phyloP scores from a whole-genome alignment of 2,329 filamentous ascomycete species.

The Xylaria sp. region DNA sequence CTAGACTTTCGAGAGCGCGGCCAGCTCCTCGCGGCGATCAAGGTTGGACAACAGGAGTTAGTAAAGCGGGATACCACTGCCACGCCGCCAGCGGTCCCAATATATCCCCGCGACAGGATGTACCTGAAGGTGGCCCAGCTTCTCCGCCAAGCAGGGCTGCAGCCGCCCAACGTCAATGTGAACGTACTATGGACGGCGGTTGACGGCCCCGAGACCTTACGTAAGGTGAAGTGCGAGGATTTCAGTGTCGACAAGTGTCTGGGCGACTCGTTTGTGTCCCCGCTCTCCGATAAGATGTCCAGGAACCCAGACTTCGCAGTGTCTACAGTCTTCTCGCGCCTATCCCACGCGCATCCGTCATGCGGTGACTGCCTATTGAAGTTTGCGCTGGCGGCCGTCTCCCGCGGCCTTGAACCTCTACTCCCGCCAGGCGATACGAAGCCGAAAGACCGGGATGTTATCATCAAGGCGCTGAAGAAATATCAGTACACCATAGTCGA shows the following conservation, averaged over 20 bases:
- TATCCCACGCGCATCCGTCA: conserved; percentile 51
- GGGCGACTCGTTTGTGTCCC: conserved; percentile 53
- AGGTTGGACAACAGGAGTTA: conserved; percentile 48
- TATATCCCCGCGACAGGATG: conserved; percentile 50
- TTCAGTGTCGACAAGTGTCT: conserved; percentile 55
- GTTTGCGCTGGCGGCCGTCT: conserved; percentile 48
- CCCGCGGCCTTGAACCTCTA: conserved; percentile 51
- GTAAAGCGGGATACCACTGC: conserved; percentile 37
- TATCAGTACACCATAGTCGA: conserved; percentile 55
- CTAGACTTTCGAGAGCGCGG: conserved; percentile 54
- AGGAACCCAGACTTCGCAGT: conserved; percentile 52
- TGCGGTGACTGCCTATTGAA: conserved; percentile 57
- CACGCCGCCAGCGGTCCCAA: conserved; percentile 47
- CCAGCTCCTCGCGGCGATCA: conserved; percentile 50
- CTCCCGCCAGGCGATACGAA: conserved; percentile 49
- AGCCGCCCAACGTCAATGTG: conserved; percentile 53
- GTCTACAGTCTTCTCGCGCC: conserved; percentile 52
- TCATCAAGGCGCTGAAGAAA: conserved; percentile 49
- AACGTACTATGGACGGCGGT: conserved; percentile 55
- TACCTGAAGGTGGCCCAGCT: conserved; percentile 51
- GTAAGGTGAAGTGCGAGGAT: conserved; percentile 53
- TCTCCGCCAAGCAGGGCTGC: conserved; percentile 52
- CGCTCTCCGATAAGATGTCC: conserved; percentile 49
- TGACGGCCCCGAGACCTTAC: conserved; percentile 54
- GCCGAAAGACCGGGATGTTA: conserved; percentile 39